Evolutionary conservation across 345 rosid genomes (phyloP), one percentile per base, ranked within the genome.

Genomic region (Geranium brycei): DNA sequence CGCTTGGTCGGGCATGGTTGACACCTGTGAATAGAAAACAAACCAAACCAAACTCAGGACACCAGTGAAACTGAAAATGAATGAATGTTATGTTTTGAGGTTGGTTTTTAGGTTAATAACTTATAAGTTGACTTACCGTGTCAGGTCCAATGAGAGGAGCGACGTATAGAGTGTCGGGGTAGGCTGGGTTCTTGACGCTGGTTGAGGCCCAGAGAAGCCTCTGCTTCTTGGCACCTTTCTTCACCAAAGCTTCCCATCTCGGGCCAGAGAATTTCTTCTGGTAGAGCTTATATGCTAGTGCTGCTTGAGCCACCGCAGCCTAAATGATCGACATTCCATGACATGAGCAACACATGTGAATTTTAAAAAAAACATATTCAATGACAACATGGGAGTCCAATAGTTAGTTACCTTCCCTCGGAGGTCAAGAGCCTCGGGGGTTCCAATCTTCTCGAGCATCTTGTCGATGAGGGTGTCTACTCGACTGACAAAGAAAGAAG

Each of bases 1-100:
- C 30, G 97, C 97, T 79, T 93, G 99, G 80, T 93, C 99, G 0
- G 99, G 99, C 99, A 93, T 93, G 41, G 99, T 90, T 58, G 97
- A 90, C 35, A 93, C 97, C 99, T 93, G 76, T 17, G 1, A 71
- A 38, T 16, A 66, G 47, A 23, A 12, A 17, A 61, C n/a, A 57
- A 17, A n/a, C 14, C 12, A 51, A 67, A 47, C 19, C 28, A 23
- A 23, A 2, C 38, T 40, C 32, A 59, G 57, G 17, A 59, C 61
- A 59, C 1, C 2, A 2, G 12, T 13, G 19, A 19, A 2, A 23
- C 17, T 14, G 12, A 19, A 59, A 19, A 59, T 19, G 31, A 19
- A 32, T 7, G 10, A 60, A 23, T 14, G 2, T 0, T 53, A 7
- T 32, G 53, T 47, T 11, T 38, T 47, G 53, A 47, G 14, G 15